Conservation (phyloP, 2,329 filamentous ascomycete genomes). For the Neofusicoccum sp. region DNA sequence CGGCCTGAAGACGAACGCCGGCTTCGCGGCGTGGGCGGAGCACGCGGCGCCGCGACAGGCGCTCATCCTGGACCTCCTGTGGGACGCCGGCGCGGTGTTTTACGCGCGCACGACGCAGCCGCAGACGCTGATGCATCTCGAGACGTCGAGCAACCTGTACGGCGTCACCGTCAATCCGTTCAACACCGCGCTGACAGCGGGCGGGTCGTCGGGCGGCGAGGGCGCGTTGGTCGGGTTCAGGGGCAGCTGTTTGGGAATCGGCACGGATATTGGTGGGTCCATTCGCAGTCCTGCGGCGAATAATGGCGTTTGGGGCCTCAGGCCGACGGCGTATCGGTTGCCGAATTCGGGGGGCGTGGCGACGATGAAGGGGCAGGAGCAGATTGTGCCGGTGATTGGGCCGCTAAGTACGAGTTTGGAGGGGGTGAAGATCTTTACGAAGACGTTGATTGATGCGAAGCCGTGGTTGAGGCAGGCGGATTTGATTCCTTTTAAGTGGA, state of each 20-base stretch:
- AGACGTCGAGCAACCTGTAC: slow-evolving; percentile 51
- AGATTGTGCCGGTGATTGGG: slow-evolving; percentile 51
- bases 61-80: slow-evolving; percentile 24
- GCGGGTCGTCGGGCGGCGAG: slow-evolving; percentile 58
- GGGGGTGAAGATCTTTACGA: slow-evolving; percentile 55
- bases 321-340: slow-evolving; percentile 40
- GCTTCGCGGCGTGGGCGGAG: slow-evolving; percentile 48
- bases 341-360: slow-evolving; percentile 37
- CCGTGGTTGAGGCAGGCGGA: slow-evolving; percentile 60
- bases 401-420: slow-evolving; percentile 54
- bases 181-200: slow-evolving; percentile 51
- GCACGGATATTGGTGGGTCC: slow-evolving; percentile 21
- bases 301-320: slow-evolving; percentile 17
- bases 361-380: slow-evolving; percentile 43
- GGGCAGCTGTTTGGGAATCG: slow-evolving; percentile 54
- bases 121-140: slow-evolving; percentile 55
- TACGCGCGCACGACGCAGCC: slow-evolving; percentile 56
- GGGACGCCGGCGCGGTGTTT: slow-evolving; percentile 49
- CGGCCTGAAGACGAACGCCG: slow-evolving; percentile 47
- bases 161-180: slow-evolving; percentile 54
- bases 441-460: slow-evolving; percentile 48
- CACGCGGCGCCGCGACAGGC: slow-evolving; percentile 20
- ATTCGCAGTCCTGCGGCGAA: slow-evolving; percentile 19
- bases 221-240: slow-evolving; percentile 53
- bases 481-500: slow-evolving; percentile 61